Base-by-base conservation (phyloP, 306 rosid species). In the Glycine tomentella region DNA sequence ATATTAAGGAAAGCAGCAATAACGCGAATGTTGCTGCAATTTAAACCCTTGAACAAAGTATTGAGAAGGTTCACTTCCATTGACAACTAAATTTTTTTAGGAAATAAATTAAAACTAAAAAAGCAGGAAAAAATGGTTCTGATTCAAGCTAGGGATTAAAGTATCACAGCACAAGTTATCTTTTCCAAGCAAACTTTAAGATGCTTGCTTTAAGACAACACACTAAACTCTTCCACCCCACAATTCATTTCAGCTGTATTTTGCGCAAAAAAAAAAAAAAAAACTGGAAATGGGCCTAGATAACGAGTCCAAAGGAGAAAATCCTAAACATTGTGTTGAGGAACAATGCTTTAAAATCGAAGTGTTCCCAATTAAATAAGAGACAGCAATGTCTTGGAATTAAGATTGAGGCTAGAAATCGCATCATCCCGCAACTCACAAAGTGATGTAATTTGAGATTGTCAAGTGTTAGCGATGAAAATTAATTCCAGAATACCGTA, bases 141-240 rank as follows among this genome's bases (percentile, higher is more conserved):
- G 17, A 65, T 56, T 78, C 80, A 67, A 69, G 53, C 63, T 44
- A 5, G 14, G 68, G 20, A 15, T 66, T 44, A 82, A 49, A 69
- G 36, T 20, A 61, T 61, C 50, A 31, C 51, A 38, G 9, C 17
- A 15, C 52, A 42, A 44, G 38, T 6, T 69, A 15, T 7, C 12
- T 17, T 76, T 44, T 40, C 49, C 25, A 25, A 38, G 57, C 40
- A n/a, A 64, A 76, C 64, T 75, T 15, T 10, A 56, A 67, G 34
- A 74, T 25, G 8, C 38, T 52, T 36, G n/a, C 12, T 46, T 66
- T 34, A 63, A 25, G 46, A 8, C 25, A 10, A 45, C 12, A 17
- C n/a, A 13, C 46, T 8, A 56, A 59, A 46, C 56, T 36, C 51
- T 59, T 71, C 53, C 53, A 61, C n/a, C 15, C n/a, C 15, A 16